A percentile compares a stretch with the other conserved stretches of the same genome.
Conservation (phyloP, 441 rosid genomes). For the Arabidopsis hybrid region DNA sequence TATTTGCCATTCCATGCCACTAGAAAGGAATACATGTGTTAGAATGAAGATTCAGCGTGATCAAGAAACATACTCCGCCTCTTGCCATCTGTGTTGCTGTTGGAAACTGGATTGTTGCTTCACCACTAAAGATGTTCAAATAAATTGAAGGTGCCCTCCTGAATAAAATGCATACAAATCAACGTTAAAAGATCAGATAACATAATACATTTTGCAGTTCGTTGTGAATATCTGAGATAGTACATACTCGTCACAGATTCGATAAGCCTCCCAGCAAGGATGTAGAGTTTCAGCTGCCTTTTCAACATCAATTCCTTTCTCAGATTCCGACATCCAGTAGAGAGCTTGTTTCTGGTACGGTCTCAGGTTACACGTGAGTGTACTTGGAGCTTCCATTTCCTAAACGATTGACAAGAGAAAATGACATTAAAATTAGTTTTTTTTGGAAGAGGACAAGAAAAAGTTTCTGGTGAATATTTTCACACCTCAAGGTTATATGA, state of each 20-base stretch:
- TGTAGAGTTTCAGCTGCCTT: slow-evolving; percentile 66
- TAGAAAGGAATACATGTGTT: not conserved
- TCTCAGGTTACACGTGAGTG: slow-evolving; percentile 59
- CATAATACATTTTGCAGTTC: not conserved
- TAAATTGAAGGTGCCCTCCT: slow-evolving; percentile 73
- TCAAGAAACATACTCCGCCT: slow-evolving; percentile 66
- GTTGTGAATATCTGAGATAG: not conserved
- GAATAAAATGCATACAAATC: slow-evolving; percentile 13
- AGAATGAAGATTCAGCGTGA: slow-evolving; percentile 15
- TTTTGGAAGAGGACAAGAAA: not conserved
- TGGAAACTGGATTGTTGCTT: slow-evolving; percentile 75
- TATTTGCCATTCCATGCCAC: not conserved
- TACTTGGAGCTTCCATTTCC: slow-evolving; percentile 78
- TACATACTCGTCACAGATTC: slow-evolving; percentile 64
- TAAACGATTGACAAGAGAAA: slow-evolving; percentile 37
- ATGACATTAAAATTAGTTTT: not conserved
- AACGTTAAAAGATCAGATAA: not conserved
- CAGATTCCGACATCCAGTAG: slow-evolving; percentile 74
- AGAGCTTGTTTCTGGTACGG: slow-evolving; percentile 77
- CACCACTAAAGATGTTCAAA: slow-evolving; percentile 70
- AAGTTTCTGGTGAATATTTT: not conserved
- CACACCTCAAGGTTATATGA: slow-evolving; percentile 63
- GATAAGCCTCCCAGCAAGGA: slow-evolving; percentile 80
- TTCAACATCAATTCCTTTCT: slow-evolving; percentile 64
- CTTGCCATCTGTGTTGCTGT: slow-evolving; percentile 71